phyloP scores from a whole-genome alignment of 2,329 filamentous ascomycete genomes.

The Trematosphaeria pertusa region DNA sequence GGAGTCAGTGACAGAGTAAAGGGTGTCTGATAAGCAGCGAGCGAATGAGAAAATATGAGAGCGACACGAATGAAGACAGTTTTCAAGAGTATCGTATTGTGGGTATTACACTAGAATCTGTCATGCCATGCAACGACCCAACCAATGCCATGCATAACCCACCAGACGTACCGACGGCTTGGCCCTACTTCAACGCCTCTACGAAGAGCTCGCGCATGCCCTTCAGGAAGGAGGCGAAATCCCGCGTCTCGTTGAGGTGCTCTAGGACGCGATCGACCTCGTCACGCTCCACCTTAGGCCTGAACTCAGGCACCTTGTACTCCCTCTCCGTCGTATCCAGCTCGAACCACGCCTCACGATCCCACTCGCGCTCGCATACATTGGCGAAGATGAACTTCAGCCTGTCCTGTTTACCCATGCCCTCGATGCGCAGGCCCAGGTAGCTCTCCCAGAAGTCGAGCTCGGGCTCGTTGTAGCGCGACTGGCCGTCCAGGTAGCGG shows the following conservation, averaged over 20 bases:
- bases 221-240: conserved; percentile 76
- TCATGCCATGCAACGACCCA: no score
- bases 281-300: conserved; percentile 82
- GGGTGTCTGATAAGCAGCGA: no score
- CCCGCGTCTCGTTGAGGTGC: conserved; percentile 79
- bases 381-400: conserved; percentile 91
- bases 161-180: background rate
- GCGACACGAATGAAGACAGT: no score
- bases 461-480: conserved; percentile 89
- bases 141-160: background rate
- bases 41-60: no score
- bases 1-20: no score
- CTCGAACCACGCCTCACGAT: conserved; percentile 92
- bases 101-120: conserved; percentile 9
- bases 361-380: conserved; percentile 85
- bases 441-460: conserved; percentile 96
- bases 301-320: conserved; percentile 81
- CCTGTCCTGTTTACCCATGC: conserved; percentile 80
- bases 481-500: conserved; percentile 79
- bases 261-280: conserved; percentile 80
- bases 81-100: no score
- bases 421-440: conserved; percentile 87
- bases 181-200: conserved; percentile 56
- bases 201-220: conserved; percentile 81
- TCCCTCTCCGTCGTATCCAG: conserved; percentile 80